Evolutionary conservation across 208 protist species (phyloP).

Genomic region (Angomonas desouzai): DNA sequence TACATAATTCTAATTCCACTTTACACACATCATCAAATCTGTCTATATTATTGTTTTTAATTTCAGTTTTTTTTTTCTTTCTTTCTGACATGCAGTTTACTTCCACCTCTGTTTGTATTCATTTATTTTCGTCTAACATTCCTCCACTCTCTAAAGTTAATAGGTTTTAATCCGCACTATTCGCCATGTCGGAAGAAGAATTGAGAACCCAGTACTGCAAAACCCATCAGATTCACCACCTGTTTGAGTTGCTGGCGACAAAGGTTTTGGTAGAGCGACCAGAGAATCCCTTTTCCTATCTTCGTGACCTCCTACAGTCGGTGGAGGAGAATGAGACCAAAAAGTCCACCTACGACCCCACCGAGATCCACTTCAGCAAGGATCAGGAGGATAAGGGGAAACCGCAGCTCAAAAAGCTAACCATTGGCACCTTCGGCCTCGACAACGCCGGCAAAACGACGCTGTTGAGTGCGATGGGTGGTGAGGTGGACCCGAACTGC

Average conservation of each 20-base stretch:
- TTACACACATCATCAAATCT: conserved; percentile 1
- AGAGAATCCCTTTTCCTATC: conserved; percentile 83
- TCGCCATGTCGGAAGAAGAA: conserved; percentile 57
- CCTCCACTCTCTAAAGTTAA: no score
- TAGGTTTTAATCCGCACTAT: background rate
- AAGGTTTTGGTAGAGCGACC: conserved; percentile 83
- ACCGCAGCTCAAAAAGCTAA: conserved; percentile 46
- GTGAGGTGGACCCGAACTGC: conserved; percentile 92
- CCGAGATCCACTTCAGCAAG: conserved; percentile 44
- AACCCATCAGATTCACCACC: conserved; percentile 86
- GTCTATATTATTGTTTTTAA: background rate
- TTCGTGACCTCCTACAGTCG: conserved; percentile 59
- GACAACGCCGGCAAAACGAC: conserved; percentile 98
- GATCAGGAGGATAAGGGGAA: conserved; percentile 14
- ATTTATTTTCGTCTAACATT: background rate
- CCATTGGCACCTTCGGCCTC: conserved; percentile 84
- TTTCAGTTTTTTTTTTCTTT: background rate
- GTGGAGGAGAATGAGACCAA: conserved; percentile 77
- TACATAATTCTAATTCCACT: background rate
- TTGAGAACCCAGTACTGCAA: conserved; percentile 80
- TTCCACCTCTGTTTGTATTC: background rate
- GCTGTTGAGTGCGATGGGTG: conserved; percentile 97
- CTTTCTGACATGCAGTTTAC: background rate
- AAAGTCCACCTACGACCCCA: conserved; percentile 81
- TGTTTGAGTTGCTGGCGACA: conserved; percentile 89